Evolutionary conservation across 2,329 filamentous ascomycete species (phyloP).

Genomic region (Diaporthe eres): DNA sequence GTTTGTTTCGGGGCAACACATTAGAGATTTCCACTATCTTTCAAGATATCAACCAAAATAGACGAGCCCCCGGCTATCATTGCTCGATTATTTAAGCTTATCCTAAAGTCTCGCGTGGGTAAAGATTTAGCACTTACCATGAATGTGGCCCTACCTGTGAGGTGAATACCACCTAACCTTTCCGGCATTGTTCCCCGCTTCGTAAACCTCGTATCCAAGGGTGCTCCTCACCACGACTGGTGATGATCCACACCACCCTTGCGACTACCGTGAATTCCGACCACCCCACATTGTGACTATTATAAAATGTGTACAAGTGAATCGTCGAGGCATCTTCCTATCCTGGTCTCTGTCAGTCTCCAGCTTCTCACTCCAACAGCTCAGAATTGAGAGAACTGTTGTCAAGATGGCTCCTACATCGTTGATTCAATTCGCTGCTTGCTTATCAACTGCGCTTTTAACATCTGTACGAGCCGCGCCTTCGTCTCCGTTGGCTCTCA

Average conservation of each 20-base stretch:
- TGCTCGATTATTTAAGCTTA: background rate
- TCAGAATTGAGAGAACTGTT: background rate
- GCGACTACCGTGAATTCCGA: background rate
- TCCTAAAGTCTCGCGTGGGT: background rate
- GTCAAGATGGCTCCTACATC: background rate
- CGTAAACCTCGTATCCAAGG: slow-evolving; percentile 7
- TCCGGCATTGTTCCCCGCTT: slow-evolving; percentile 23
- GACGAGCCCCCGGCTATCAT: background rate
- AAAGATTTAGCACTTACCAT: background rate
- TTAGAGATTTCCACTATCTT: background rate
- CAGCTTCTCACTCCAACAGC: background rate
- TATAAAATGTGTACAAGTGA: background rate
- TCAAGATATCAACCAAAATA: background rate
- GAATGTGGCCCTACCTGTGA: background rate
- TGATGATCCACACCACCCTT: slow-evolving; percentile 13
- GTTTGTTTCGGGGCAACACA: background rate
- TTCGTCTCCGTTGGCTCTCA: background rate
- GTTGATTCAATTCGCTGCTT: background rate
- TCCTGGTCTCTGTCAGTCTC: background rate
- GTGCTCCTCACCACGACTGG: slow-evolving; percentile 13
- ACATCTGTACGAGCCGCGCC: background rate
- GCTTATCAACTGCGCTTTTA: background rate
- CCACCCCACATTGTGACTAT: background rate
- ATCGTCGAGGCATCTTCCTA: background rate
- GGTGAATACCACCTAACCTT: slow-evolving; percentile 19